Evolutionary conservation across 2,329 filamentous ascomycete species (phyloP), one percentile per base, ranked within the genome.

Genomic region (Neonectria hederae): DNA sequence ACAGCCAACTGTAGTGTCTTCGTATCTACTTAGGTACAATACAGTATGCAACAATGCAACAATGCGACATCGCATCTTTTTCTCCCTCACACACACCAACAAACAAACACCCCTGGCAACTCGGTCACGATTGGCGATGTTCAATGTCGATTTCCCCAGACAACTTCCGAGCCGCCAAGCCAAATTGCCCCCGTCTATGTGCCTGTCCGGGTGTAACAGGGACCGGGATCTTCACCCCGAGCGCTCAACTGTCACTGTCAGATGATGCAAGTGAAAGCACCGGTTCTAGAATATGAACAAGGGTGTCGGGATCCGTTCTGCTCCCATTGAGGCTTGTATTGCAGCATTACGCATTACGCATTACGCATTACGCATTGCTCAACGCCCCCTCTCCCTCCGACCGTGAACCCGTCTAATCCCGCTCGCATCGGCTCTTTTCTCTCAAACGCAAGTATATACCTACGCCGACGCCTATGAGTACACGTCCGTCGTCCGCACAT

Each of bases 211-310:
- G 62, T 46, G 54, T 54, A 62, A 59, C 68, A 62, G 63, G 58
- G 58, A 62, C 63, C 35, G 59, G 59, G 52, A 19, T 56, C 43
- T 21, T 45, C 54, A 35, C n/a, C 40, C 49, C 46, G 30, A 52
- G 46, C 49, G 52, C 60, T 57, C 52, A 35, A 32, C 57, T 46
- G 62, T 56, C 57, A 40, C 57, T 46, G 62, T 59, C 59, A 45
- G 61, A 67, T 69, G 68, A 66, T 62, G 59, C 65, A 56, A 32
- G 55, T 38, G 42, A 59, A 26, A 52, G 58, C 43, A 43, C 45
- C 35, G 17, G 22, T 63, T 60, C 52, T 60, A 60, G 56, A 59
- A 65, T 38, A 38, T 58, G 48, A 45, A 21, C 42, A 49, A 28
- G 54, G 54, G 49, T 17, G 43, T 35, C 54, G 42, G 54, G 48